These are phyloP conservation scores for Daldinia eschscholtzii DNA, from an alignment of 2,329 filamentous ascomycete species.

Conservation along the genomic window DNA sequence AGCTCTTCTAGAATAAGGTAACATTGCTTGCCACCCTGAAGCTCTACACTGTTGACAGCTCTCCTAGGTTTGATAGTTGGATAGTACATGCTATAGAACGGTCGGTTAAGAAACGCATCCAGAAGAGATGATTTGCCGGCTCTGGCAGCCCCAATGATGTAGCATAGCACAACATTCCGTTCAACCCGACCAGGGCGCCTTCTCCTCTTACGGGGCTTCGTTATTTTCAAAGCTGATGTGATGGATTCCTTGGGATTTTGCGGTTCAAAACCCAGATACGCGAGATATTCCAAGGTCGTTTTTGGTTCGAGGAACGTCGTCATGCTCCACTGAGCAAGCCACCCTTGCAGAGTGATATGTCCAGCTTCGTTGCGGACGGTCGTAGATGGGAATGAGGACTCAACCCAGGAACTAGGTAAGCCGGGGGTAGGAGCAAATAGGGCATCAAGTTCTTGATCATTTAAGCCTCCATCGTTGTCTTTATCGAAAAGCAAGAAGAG, in stretches of 20 bases:
- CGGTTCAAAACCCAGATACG: conserved; percentile 94
- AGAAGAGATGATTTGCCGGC: conserved; percentile 93
- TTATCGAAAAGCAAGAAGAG: conserved; percentile 95
- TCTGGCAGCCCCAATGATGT: conserved; percentile 85
- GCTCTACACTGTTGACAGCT: conserved; percentile 95
- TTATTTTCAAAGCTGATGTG: conserved; percentile 89
- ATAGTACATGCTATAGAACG: conserved; percentile 85
- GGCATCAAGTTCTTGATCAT: conserved; percentile 84
- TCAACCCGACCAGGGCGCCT: conserved; percentile 87
- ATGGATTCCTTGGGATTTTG: conserved; percentile 80
- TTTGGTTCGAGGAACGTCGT: conserved; percentile 97
- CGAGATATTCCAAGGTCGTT: conserved; percentile 94
- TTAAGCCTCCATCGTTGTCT: conserved; percentile 95
- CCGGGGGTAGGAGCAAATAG: conserved; percentile 95
- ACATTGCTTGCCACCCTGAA: conserved; percentile 95
- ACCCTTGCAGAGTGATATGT: conserved; percentile 94
- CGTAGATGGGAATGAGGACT: conserved; percentile 90
- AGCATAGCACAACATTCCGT: conserved; percentile 93
- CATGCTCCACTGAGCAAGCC: conserved; percentile 99
- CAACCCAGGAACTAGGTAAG: conserved; percentile 85
- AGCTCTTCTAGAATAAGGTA: conserved; percentile 97
- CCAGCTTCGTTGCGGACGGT: conserved; percentile 96
- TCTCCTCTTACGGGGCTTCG: conserved; percentile 88
- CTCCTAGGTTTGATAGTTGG: conserved; percentile 95
- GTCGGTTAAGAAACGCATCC: conserved; percentile 89